Base-by-base conservation (phyloP, 352 stramenopile genomes). In the Phytophthora constricta region DNA sequence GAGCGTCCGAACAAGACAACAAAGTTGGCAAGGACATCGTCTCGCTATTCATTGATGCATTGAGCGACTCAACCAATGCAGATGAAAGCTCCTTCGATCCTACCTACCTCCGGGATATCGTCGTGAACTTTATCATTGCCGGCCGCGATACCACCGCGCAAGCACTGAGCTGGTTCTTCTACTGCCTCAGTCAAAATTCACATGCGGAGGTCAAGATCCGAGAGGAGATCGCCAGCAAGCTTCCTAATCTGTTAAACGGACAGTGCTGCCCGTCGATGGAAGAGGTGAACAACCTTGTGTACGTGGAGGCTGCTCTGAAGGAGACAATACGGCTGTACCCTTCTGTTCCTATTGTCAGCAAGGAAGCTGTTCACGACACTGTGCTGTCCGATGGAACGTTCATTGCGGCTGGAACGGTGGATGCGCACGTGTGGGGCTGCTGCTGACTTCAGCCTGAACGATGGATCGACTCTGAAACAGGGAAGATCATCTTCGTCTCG, bases 51-150 rank as follows among this genome's bases (percentile, higher is more conserved):
- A 54, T 79, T 5, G 55, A 73, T 23, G 54, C 43, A 4, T 37
- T 60, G 31, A 14, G 20, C 19, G 47, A 43, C 41, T 66, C 70
- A 3, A 58, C 62, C 4, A 65, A 70, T 4, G 72, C 73, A 34
- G 41, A 77, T 8, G 13, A 28, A 0, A 8, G 55, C 0, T 13
- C 51, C 3, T 67, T 82, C 28, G 70, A 80, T 20, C 61, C 72
- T 11, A 56, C 39, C 3, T 78, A 71, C 45, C 42, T 95, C 3
- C 82, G 82, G 19, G 80, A 95, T 62, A 79, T 96, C 14, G 79
- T 91, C 17, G 66, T 96, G 23, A 93, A 82, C 58, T 90, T 96
- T 63, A 58, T 96, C 27, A 75, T 96, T 41, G 87, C 86, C 31
- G 87, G 87, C 3, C 75, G 88, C 3, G 86, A 96, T 64, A 89